Base-by-base conservation (phyloP, 768 basidiomycete species). In the Phlebiopsis gigantea region DNA sequence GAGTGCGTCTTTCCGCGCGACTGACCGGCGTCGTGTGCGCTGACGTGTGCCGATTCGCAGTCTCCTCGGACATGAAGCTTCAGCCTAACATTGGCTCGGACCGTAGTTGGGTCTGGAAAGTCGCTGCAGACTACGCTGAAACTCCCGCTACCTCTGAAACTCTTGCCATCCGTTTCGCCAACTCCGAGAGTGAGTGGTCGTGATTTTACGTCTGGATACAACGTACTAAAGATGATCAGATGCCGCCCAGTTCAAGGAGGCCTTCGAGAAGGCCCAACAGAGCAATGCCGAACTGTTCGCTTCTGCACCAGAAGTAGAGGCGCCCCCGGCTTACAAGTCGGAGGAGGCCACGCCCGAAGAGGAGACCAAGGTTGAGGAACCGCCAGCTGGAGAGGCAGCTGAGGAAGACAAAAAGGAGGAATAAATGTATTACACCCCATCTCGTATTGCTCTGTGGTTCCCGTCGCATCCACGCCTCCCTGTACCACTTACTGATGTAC, bases 51-150 rank as follows among this genome's bases (percentile, higher is more conserved):
- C n/a, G 10, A n/a, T 12, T 7, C 5, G 9, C 63, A 98, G 96
- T 98, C 70, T 74, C 90, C 24, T 59, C 79, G 42, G 94, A 97
- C 62, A 98, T 98, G 93, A 84, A 77, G 64, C 86, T 99, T 63
- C 93, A 96, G 69, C 92, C 95, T 67, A 98, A 98, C 75, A 92
- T 98, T 66, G 96, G 95, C 51, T 98, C 95, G 50, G 97, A 99
- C 78, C 83, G 97, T 73, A 96, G 93, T 66, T 98, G 97, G 97
- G 95, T 99, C 30, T 98, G 91, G 89, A 96, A 97, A 72, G 94
- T 96, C 52, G 81, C 85, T 52, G 96, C 96, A 25, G 97, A 99
- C 72, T 95, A 90, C 69, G 84, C 96, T 53, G 97, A 99, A 70
- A 77, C 80, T 53, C 93, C 90, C 46, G 84, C 96, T 22, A 88